These are phyloP conservation scores for Chamaecyparis obtusa DNA, from an alignment of 75 land plant species.

Conservation along the genomic window DNA sequence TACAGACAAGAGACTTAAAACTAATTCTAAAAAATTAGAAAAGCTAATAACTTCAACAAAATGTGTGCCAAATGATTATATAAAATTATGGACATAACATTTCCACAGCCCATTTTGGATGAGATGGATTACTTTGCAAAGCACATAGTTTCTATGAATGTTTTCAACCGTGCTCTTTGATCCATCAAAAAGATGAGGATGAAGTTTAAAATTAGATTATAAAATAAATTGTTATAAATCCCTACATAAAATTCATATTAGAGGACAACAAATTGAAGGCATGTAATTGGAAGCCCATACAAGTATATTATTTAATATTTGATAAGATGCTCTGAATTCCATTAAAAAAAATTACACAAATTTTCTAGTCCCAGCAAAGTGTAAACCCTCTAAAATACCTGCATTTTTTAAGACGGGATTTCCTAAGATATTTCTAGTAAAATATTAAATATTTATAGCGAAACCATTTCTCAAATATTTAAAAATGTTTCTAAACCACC, in stretches of 20 bases:
- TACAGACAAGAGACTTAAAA: background rate
- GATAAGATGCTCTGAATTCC: background rate
- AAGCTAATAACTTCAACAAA: too few species aligned
- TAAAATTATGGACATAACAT: background rate
- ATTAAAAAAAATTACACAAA: background rate
- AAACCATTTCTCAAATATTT: background rate
- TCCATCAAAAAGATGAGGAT: too few species aligned
- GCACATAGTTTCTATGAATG: too few species aligned
- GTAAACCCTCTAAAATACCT: background rate
- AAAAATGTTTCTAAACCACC: background rate
- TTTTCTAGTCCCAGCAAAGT: background rate
- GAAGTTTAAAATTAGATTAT: too few species aligned
- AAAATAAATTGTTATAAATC: background rate
- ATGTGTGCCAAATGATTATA: background rate
- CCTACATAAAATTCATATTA: background rate
- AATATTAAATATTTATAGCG: background rate
- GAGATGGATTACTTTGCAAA: too few species aligned
- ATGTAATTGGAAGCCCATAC: background rate
- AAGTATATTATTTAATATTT: background rate
- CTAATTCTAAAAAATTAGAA: too few species aligned
- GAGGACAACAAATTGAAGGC: background rate
- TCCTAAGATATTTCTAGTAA: background rate
- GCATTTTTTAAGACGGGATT: background rate
- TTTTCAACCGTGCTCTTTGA: too few species aligned
- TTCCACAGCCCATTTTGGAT: too few species aligned